These are phyloP conservation scores for Hypoxylon sp. DNA, from an alignment of 2,329 filamentous ascomycete genomes.

Conservation along the genomic window DNA sequence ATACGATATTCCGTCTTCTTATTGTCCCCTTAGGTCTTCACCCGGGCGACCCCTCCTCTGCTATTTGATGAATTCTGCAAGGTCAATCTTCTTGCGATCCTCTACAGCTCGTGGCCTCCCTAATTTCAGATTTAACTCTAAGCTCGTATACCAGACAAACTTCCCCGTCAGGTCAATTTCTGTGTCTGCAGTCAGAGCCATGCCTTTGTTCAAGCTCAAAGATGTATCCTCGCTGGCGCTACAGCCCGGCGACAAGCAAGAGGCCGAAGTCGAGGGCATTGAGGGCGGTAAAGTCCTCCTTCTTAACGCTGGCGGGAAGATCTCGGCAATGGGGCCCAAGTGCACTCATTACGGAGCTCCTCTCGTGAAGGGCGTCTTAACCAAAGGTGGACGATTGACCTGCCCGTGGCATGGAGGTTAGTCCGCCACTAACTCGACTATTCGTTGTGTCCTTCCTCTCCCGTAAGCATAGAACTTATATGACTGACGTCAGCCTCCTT, in stretches of 20 bases:
- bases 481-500: slow-evolving; percentile 21
- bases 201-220: slow-evolving; percentile 79
- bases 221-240: slow-evolving; percentile 80
- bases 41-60: neutral
- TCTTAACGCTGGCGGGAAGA: slow-evolving; percentile 79
- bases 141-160: slow-evolving; percentile 15
- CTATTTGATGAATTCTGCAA: slow-evolving; percentile 47
- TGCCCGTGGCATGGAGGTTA: slow-evolving; percentile 97
- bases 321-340: slow-evolving; percentile 84
- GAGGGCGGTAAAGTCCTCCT: slow-evolving; percentile 88
- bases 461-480: neutral
- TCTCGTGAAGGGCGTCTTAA: slow-evolving; percentile 85
- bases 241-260: slow-evolving; percentile 84
- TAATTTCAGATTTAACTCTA: slow-evolving; percentile 11
- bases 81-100: slow-evolving; percentile 29
- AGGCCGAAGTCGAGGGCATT: slow-evolving; percentile 91
- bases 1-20: slow-evolving; percentile 5
- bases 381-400: slow-evolving; percentile 83
- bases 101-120: slow-evolving; percentile 30
- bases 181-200: slow-evolving; percentile 53
- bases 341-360: slow-evolving; percentile 96
- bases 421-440: slow-evolving; percentile 43
- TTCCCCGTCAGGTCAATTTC: slow-evolving; percentile 30
- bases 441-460: neutral
- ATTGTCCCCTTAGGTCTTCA: neutral